These are phyloP conservation scores for barrel medic (Medicago truncatula) DNA, from an alignment of 306 rosid genomes.

Conservation along the genomic window MtrunA17r5.0-ANR NC_053043.1:6600001-6600500, in stretches of 20 bases:
- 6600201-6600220: background rate
- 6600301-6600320: background rate
- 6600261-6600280: background rate
- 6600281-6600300: slow-evolving; percentile 19
- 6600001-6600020: slow-evolving; percentile 95
- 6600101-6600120: slow-evolving; percentile 98
- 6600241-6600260: slow-evolving; percentile 20
- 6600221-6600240: slow-evolving; percentile 18
- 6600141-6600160: slow-evolving; percentile 96
- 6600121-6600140: slow-evolving; percentile 97
- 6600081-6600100: slow-evolving; percentile 93
- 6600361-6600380: background rate
- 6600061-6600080: slow-evolving; percentile 94
- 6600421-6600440: background rate
- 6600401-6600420: background rate
- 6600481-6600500: background rate
- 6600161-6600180: slow-evolving; percentile 69
- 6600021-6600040: slow-evolving; percentile 93
- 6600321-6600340: slow-evolving; percentile 1
- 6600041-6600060: slow-evolving; percentile 91
- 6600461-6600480: background rate
- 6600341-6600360: background rate
- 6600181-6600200: slow-evolving; percentile 31
- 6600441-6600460: background rate
- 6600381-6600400: slow-evolving; percentile 14